A percentile compares a stretch with the other conserved stretches of the same genome.
Evolutionary conservation across 2,329 filamentous ascomycete species (phyloP).

Genomic region (Calonectria ilicicola): DNA sequence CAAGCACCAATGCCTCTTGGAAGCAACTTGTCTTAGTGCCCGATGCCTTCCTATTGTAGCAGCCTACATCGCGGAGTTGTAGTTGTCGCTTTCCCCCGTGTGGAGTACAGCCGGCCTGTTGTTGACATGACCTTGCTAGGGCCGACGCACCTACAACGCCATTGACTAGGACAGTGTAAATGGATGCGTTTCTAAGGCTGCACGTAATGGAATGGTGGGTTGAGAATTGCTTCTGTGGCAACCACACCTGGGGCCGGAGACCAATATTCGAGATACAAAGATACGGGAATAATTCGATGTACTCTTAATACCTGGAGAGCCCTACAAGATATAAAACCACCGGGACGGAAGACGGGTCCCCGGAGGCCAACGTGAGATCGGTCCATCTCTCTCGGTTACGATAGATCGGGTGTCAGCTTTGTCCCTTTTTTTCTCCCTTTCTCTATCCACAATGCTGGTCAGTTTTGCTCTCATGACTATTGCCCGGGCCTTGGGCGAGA

Average conservation of each 20-base stretch:
- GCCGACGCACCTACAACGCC: slow-evolving; percentile 3
- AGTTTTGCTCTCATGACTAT: slow-evolving; percentile 30
- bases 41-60: slow-evolving; percentile 4
- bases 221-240: slow-evolving; percentile 15
- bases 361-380: background rate
- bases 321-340: slow-evolving; percentile 6
- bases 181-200: background rate
- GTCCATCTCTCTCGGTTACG: background rate
- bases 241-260: background rate
- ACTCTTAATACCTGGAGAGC: background rate
- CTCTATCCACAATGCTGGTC: slow-evolving; percentile 21
- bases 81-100: background rate
- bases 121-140: background rate
- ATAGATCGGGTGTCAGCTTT: slow-evolving; percentile 2
- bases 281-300: background rate
- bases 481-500: slow-evolving; percentile 28
- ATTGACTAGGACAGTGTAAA: background rate
- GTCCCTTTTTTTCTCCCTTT: background rate
- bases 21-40: background rate
- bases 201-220: slow-evolving; percentile 9
- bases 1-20: background rate
- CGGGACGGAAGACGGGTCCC: background rate
- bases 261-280: background rate
- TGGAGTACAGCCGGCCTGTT: background rate
- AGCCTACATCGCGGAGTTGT: background rate